These are phyloP conservation scores for Crithidia mellificae DNA, from an alignment of 208 protist species.

Conservation along the genomic window DNA sequence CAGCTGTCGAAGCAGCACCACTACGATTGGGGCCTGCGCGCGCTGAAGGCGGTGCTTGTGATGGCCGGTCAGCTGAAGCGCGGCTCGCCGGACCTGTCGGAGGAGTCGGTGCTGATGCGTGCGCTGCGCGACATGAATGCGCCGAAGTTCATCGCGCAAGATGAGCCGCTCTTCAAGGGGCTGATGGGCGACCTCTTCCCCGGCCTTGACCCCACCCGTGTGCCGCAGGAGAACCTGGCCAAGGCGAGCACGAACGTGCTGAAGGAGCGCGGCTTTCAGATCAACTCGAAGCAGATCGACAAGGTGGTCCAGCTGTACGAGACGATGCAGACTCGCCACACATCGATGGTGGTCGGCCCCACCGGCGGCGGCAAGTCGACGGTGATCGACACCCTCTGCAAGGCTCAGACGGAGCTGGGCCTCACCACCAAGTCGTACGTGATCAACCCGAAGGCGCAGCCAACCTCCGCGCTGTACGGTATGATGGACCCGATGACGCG, in stretches of 20 bases:
- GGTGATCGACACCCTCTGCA: slow-evolving; percentile 95
- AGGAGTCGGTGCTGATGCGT: slow-evolving; percentile 98
- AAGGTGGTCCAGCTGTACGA: slow-evolving; percentile 99
- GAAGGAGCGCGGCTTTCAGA: slow-evolving; percentile 69
- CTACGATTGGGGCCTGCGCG: slow-evolving; percentile 99
- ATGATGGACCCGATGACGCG: slow-evolving; percentile 98
- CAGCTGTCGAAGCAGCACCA: slow-evolving; percentile 99
- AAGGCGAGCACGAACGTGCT: slow-evolving; percentile 92
- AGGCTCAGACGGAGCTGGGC: slow-evolving; percentile 93
- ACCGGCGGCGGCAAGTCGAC: slow-evolving; percentile 98
- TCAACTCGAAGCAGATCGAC: slow-evolving; percentile 94
- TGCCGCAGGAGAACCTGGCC: slow-evolving; percentile 95
- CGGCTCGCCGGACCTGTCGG: slow-evolving; percentile 89
- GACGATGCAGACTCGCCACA: slow-evolving; percentile 98
- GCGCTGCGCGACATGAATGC: slow-evolving; percentile 99
- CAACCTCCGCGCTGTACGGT: slow-evolving; percentile 97
- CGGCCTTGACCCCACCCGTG: slow-evolving; percentile 93
- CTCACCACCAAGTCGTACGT: slow-evolving; percentile 93
- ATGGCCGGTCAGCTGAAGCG: slow-evolving; percentile 99
- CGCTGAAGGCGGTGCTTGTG: slow-evolving; percentile 98
- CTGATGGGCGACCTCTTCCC: slow-evolving; percentile 99
- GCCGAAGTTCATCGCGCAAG: slow-evolving; percentile 99
- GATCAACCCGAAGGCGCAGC: slow-evolving; percentile 98
- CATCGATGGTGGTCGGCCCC: slow-evolving; percentile 98
- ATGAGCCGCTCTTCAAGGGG: slow-evolving; percentile 98